A percentile compares a stretch with the other conserved stretches of the same genome.
Conservation (phyloP, 352 stramenopile species). For the Phytophthora pini region DNA sequence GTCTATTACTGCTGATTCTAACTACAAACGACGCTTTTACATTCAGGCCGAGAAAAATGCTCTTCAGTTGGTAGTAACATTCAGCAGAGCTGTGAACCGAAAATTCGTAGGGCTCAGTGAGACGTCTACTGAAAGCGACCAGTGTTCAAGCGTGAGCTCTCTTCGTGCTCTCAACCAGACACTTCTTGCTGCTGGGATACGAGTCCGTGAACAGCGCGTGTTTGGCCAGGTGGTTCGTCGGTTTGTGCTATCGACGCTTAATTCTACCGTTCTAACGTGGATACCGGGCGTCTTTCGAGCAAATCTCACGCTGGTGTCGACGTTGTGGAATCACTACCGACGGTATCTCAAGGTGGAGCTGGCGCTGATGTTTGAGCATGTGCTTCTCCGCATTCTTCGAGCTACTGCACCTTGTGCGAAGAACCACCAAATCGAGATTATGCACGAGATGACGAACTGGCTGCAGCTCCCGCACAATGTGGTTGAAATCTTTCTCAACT, state of each 20-base stretch:
- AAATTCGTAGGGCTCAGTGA: slow-evolving; percentile 48
- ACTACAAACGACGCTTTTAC: background rate
- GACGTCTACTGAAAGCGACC: slow-evolving; percentile 51
- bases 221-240: slow-evolving; percentile 84
- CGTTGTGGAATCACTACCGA: slow-evolving; percentile 87
- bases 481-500: slow-evolving; percentile 90
- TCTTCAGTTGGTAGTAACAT: slow-evolving; percentile 75
- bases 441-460: slow-evolving; percentile 80
- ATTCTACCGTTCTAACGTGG: slow-evolving; percentile 68
- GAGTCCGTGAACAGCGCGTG: slow-evolving; percentile 58
- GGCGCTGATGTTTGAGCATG: slow-evolving; percentile 81
- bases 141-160: slow-evolving; percentile 66
- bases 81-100: slow-evolving; percentile 76
- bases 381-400: slow-evolving; percentile 78
- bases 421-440: slow-evolving; percentile 77
- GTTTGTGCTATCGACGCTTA: slow-evolving; percentile 77
- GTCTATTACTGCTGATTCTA: background rate
- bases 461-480: slow-evolving; percentile 88
- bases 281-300: slow-evolving; percentile 62
- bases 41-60: slow-evolving; percentile 71
- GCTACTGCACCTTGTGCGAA: slow-evolving; percentile 49
- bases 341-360: slow-evolving; percentile 86
- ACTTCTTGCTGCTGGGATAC: slow-evolving; percentile 56
- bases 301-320: slow-evolving; percentile 72
- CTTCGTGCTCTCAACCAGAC: slow-evolving; percentile 78